These are phyloP conservation scores for Fusarium sp. DNA, from an alignment of 2,329 filamentous ascomycete species.

Conservation along the genomic window DNA sequence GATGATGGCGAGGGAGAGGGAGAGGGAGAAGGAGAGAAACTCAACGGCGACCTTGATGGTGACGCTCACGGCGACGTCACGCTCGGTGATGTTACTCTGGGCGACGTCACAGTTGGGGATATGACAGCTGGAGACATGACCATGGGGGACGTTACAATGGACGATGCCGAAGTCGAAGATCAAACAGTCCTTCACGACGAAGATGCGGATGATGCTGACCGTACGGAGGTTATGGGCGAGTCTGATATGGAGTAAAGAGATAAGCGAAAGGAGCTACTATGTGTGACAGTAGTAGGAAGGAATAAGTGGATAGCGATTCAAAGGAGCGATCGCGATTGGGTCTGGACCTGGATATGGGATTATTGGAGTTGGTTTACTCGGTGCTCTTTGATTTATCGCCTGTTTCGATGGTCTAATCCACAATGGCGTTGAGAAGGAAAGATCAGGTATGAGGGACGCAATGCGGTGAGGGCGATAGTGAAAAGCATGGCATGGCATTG, in stretches of 20 bases:
- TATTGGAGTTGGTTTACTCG: slow-evolving; percentile 28
- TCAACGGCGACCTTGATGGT: slow-evolving; percentile 25
- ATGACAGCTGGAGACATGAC: slow-evolving; percentile 40
- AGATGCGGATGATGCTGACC: slow-evolving; percentile 56
- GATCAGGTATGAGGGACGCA: background rate
- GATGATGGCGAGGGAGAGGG: slow-evolving; percentile 46
- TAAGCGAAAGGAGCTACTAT: background rate
- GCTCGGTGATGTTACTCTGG: slow-evolving; percentile 62
- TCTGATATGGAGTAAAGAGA: slow-evolving; percentile 47
- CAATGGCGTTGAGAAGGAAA: slow-evolving; percentile 25
- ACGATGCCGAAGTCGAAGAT: slow-evolving; percentile 64
- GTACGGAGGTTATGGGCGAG: slow-evolving; percentile 51
- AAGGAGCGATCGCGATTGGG: slow-evolving; percentile 10
- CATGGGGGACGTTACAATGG: slow-evolving; percentile 56
- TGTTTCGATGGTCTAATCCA: slow-evolving; percentile 25
- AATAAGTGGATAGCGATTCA: slow-evolving; percentile 30
- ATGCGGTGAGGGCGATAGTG: slow-evolving; percentile 19
- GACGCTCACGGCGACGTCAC: slow-evolving; percentile 47
- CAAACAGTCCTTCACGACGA: slow-evolving; percentile 51
- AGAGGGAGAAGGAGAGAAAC: slow-evolving; percentile 43
- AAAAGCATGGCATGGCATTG: slow-evolving; percentile 6
- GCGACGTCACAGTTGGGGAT: slow-evolving; percentile 47
- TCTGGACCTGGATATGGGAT: slow-evolving; percentile 7
- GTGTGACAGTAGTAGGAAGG: slow-evolving; percentile 23
- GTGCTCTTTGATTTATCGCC: slow-evolving; percentile 5